Evolutionary conservation across 805 yeast genomes (phyloP).

Genomic region (Spathaspora arborariae): DNA sequence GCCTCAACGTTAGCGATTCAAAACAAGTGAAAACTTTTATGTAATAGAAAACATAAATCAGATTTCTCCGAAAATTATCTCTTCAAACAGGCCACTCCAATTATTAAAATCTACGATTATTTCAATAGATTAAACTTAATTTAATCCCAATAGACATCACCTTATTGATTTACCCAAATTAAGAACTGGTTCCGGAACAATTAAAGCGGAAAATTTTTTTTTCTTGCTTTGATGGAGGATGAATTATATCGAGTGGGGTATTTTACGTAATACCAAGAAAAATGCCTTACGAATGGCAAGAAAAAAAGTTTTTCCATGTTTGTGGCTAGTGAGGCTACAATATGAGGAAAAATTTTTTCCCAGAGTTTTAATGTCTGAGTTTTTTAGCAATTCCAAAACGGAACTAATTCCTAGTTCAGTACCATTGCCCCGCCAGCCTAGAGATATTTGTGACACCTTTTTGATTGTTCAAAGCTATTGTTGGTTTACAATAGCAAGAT

Average conservation of each 20-base stretch:
- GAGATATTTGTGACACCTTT: neutral
- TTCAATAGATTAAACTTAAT: neutral
- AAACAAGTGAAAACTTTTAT: neutral
- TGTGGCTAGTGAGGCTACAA: neutral
- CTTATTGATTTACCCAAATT: neutral
- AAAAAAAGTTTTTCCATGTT: neutral
- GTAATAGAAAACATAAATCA: neutral
- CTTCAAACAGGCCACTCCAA: neutral
- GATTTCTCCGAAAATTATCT: neutral
- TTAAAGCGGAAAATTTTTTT: neutral
- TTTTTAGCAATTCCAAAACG: neutral
- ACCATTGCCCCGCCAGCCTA: neutral
- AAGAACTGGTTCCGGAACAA: neutral
- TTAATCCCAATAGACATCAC: neutral
- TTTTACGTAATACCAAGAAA: neutral
- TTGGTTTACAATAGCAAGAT: neutral
- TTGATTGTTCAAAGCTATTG: neutral
- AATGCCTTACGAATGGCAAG: neutral
- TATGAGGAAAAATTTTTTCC: neutral
- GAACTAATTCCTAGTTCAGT: neutral
- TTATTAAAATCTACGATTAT: neutral
- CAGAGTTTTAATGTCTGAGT: neutral
- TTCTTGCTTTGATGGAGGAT: neutral
- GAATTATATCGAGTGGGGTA: neutral
- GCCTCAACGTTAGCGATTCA: neutral